Percentiles rank a stretch among this genome's conserved stretches.
Conservation (phyloP, 2,329 filamentous ascomycete genomes). For the Ceratocystis diversiconidia region DNA sequence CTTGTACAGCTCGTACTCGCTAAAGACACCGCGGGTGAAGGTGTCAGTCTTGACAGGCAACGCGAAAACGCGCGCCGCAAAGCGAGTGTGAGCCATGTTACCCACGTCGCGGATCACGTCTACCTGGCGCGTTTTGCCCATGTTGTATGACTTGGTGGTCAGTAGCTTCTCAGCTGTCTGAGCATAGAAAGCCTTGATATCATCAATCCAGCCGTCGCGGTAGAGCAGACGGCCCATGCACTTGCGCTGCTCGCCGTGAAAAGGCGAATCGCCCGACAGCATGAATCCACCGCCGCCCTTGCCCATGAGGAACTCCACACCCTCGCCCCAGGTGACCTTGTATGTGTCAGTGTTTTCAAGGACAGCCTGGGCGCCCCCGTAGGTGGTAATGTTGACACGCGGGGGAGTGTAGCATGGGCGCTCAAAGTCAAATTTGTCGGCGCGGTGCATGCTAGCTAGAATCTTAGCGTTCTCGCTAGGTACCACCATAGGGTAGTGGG, state of each 20-base stretch:
- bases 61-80: slow-evolving; percentile 47
- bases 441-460: slow-evolving; percentile 51
- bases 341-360: slow-evolving; percentile 48
- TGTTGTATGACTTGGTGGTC: slow-evolving; percentile 44
- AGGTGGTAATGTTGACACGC: slow-evolving; percentile 44
- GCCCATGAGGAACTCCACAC: slow-evolving; percentile 49
- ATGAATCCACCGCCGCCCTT: slow-evolving; percentile 39
- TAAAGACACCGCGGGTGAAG: slow-evolving; percentile 44
- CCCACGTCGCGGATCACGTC: slow-evolving; percentile 59
- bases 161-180: slow-evolving; percentile 48
- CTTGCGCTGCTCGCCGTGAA: slow-evolving; percentile 37
- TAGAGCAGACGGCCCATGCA: slow-evolving; percentile 45
- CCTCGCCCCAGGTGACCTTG: slow-evolving; percentile 49
- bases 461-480: slow-evolving; percentile 61
- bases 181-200: slow-evolving; percentile 54
- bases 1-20: slow-evolving; percentile 43
- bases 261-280: slow-evolving; percentile 37
- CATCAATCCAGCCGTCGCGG: slow-evolving; percentile 44
- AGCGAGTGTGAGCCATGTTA: slow-evolving; percentile 51
- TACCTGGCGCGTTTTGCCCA: slow-evolving; percentile 43
- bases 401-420: slow-evolving; percentile 39
- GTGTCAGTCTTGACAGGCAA: slow-evolving; percentile 51
- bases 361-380: slow-evolving; percentile 46
- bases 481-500: slow-evolving; percentile 59
- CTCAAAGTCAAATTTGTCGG: slow-evolving; percentile 54